These are phyloP conservation scores for Terana coerulea DNA, from an alignment of 768 basidiomycete species.

Conservation along the genomic window DNA sequence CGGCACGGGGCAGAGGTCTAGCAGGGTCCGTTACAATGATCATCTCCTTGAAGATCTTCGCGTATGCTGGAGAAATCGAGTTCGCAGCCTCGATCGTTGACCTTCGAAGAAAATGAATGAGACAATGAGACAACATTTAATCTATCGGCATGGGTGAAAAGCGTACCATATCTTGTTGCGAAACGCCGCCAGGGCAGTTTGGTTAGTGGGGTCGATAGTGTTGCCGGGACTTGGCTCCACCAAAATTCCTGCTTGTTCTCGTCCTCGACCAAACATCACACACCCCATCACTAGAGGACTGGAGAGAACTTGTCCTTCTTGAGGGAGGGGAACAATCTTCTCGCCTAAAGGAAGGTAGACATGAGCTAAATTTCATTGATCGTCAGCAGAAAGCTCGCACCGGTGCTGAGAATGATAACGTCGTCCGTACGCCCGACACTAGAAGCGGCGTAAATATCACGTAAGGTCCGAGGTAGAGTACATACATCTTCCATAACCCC, in stretches of 20 bases:
- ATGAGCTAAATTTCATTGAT: neutral
- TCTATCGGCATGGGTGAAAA: conserved; percentile 1
- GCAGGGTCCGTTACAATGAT: conserved; percentile 39
- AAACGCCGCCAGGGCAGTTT: conserved; percentile 3
- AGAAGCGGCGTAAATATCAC: conserved; percentile 8
- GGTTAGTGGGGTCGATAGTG: conserved; percentile 13
- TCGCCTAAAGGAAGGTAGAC: conserved; percentile 2
- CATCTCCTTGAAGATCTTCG: conserved; percentile 46
- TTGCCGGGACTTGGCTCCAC: conserved; percentile 9
- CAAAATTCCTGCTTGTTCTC: conserved; percentile 14
- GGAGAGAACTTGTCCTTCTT: conserved; percentile 6
- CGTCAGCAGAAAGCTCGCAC: neutral
- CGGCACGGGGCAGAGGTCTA: conserved; percentile 43
- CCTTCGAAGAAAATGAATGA: conserved; percentile 19
- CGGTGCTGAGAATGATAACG: conserved; percentile 32
- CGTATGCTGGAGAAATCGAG: conserved; percentile 20
- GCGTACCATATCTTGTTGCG: conserved; percentile 15
- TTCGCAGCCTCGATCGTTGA: conserved; percentile 26
- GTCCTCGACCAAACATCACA: conserved; percentile 18
- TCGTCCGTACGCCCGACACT: conserved; percentile 37
- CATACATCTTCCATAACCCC: conserved; percentile 27
- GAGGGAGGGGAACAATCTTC: conserved; percentile 14
- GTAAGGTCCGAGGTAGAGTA: neutral
- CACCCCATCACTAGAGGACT: conserved; percentile 9
- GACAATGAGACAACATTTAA: conserved; percentile 22